phyloP scores from a whole-genome alignment of 495 filamentous ascomycete species.

The Aspergillus biplanus region DNA sequence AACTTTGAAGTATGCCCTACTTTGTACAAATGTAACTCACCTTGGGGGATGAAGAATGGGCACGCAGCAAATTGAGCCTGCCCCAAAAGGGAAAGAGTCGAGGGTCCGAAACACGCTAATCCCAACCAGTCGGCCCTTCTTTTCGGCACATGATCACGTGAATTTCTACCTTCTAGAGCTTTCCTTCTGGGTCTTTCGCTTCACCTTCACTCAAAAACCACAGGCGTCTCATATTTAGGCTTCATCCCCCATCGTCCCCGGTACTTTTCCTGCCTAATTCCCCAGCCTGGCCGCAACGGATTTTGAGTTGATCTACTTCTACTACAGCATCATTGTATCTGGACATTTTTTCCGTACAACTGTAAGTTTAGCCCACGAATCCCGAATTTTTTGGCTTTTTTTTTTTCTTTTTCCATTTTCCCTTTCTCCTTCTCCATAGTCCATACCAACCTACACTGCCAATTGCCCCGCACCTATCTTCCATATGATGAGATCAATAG shows the following conservation, averaged over 20 bases:
- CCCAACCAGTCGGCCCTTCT: neutral
- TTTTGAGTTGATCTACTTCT: constrained; percentile 31
- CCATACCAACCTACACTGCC: constrained; percentile 10
- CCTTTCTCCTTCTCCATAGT: constrained; percentile 18
- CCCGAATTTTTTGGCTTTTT: constrained; percentile 12
- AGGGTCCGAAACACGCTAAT: no score
- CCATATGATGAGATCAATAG: constrained; percentile 52
- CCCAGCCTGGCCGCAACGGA: constrained; percentile 15
- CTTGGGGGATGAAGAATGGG: no score
- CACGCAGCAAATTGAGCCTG: no score
- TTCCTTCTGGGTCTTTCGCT: constrained; percentile 40
- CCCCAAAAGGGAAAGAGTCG: no score
- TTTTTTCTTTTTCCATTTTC: constrained; percentile 14
- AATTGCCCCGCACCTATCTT: constrained; percentile 10
- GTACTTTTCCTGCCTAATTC: constrained; percentile 21
- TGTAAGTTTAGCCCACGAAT: constrained; percentile 23
- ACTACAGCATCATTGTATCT: constrained; percentile 24
- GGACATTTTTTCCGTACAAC: constrained; percentile 19
- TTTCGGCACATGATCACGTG: constrained; percentile 31
- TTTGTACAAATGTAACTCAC: no score
- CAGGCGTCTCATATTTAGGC: constrained; percentile 6
- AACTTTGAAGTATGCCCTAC: no score
- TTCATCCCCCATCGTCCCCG: constrained; percentile 10
- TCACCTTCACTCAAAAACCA: constrained; percentile 12
- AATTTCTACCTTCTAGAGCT: constrained; percentile 46